Evolutionary conservation across 108 stramenopile genomes (phyloP).

Genomic region (Nitzschia sp.): DNA sequence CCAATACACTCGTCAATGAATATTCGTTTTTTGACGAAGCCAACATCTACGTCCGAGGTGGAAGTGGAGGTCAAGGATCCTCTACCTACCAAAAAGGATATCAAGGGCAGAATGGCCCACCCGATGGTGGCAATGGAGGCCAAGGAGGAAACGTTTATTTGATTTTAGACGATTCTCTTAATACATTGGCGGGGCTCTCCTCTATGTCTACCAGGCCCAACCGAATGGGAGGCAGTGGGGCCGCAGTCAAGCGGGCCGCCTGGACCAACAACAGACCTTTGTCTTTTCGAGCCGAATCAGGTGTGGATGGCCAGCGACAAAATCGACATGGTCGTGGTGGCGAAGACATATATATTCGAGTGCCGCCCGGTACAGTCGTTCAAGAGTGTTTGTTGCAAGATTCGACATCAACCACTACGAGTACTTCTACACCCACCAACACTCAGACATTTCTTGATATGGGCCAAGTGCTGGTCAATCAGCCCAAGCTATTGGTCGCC

Average conservation of each 20-base stretch:
- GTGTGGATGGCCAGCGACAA: slow-evolving; percentile 80
- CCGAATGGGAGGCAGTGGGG: slow-evolving; percentile 79
- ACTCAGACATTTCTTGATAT: slow-evolving; percentile 19
- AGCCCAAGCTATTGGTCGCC: slow-evolving; percentile 57
- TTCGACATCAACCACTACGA: slow-evolving; percentile 22
- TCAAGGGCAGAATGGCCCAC: slow-evolving; percentile 73
- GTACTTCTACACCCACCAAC: no score
- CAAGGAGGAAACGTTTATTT: slow-evolving; percentile 89
- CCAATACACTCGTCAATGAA: slow-evolving; percentile 31
- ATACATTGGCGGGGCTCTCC: slow-evolving; percentile 85
- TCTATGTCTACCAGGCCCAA: slow-evolving; percentile 70
- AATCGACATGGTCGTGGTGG: slow-evolving; percentile 68
- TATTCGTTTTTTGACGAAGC: slow-evolving; percentile 91
- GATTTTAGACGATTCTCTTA: slow-evolving; percentile 75
- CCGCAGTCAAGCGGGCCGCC: slow-evolving; percentile 30
- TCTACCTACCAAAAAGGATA: slow-evolving; percentile 77
- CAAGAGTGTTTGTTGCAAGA: slow-evolving; percentile 63
- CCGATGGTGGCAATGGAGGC: slow-evolving; percentile 94
- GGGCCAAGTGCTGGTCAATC: slow-evolving; percentile 45
- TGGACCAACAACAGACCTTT: slow-evolving; percentile 30
- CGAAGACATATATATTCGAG: slow-evolving; percentile 72
- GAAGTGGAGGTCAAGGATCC: slow-evolving; percentile 82
- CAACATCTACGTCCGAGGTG: slow-evolving; percentile 75
- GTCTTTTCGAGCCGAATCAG: slow-evolving; percentile 80
- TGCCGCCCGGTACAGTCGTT: slow-evolving; percentile 94